Evolutionary conservation across 805 yeast genomes (phyloP).

Genomic region (Candida nitratophila): DNA sequence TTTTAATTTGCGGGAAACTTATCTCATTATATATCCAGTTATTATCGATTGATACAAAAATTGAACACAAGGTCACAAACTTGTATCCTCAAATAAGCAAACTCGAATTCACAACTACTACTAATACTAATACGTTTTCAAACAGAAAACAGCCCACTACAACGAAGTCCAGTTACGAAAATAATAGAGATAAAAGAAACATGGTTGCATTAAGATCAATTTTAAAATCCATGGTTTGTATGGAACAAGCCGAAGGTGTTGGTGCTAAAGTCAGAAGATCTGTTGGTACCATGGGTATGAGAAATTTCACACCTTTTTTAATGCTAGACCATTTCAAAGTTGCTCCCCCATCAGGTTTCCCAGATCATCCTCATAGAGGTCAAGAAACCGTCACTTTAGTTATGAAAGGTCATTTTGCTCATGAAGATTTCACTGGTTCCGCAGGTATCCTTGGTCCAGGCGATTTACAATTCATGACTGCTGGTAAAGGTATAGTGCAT

Average conservation of each 20-base stretch:
- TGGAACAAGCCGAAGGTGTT: conserved; percentile 75
- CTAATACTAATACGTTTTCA: too few relatives aligned
- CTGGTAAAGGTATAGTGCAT: conserved; percentile 82
- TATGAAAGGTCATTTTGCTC: conserved; percentile 61
- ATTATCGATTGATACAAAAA: too few relatives aligned
- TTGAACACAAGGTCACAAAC: too few relatives aligned
- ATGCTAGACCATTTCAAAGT: conserved; percentile 75
- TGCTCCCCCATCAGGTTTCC: conserved; percentile 64
- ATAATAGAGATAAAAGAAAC: too few relatives aligned
- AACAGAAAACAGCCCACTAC: too few relatives aligned
- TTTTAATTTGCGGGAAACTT: too few relatives aligned
- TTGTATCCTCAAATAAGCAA: too few relatives aligned
- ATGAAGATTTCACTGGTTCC: conserved; percentile 85
- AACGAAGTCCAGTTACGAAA: too few relatives aligned
- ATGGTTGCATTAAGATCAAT: conserved; percentile 33
- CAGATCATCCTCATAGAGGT: conserved; percentile 80
- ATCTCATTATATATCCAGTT: too few relatives aligned
- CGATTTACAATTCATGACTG: conserved; percentile 91
- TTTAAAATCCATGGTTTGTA: conserved; percentile 45
- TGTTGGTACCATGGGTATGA: conserved; percentile 58
- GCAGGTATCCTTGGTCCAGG: conserved; percentile 72
- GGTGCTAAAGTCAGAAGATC: conserved; percentile 86
- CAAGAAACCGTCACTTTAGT: conserved; percentile 74
- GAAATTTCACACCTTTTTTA: conserved; percentile 76
- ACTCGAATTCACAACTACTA: too few relatives aligned